Evolutionary conservation across 176 grass and related monocot species (phyloP).

Genomic region (Bonia amplexicaulis): DNA sequence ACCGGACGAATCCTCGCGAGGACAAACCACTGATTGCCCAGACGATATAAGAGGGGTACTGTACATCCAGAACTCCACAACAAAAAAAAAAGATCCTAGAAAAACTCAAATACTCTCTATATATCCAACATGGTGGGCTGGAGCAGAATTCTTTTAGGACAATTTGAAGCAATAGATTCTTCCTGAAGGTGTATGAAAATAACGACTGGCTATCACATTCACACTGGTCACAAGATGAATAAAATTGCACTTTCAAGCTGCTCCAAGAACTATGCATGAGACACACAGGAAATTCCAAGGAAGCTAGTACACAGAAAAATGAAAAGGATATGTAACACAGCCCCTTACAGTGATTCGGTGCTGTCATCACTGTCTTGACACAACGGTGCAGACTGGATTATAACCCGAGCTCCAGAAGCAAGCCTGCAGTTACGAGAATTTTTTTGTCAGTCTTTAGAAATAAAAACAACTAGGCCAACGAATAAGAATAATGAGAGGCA

Average conservation of each 20-base stretch:
- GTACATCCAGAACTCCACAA: background rate
- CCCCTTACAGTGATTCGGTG: constrained; percentile 59
- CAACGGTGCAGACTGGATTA: constrained; percentile 69
- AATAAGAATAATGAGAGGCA: constrained; percentile 20
- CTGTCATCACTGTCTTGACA: constrained; percentile 74
- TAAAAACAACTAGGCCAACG: background rate
- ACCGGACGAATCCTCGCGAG: background rate
- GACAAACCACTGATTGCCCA: background rate
- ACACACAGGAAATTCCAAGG: constrained; percentile 30
- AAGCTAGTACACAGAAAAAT: constrained; percentile 22
- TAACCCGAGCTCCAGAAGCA: constrained; percentile 93
- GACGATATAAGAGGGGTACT: background rate
- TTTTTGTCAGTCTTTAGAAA: constrained; percentile 34
- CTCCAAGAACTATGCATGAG: constrained; percentile 19
- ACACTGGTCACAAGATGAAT: constrained; percentile 46
- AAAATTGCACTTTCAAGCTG: constrained; percentile 26
- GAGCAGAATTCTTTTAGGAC: background rate
- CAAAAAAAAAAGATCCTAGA: background rate
- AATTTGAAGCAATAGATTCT: constrained; percentile 16
- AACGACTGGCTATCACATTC: constrained; percentile 31
- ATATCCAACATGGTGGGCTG: background rate
- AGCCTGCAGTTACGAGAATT: constrained; percentile 58
- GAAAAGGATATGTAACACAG: constrained; percentile 20
- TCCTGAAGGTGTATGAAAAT: constrained; percentile 33
- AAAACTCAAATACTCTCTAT: background rate